Conservation (phyloP, 2,329 filamentous ascomycete genomes). For the Decorospora gaudefroyi region DNA sequence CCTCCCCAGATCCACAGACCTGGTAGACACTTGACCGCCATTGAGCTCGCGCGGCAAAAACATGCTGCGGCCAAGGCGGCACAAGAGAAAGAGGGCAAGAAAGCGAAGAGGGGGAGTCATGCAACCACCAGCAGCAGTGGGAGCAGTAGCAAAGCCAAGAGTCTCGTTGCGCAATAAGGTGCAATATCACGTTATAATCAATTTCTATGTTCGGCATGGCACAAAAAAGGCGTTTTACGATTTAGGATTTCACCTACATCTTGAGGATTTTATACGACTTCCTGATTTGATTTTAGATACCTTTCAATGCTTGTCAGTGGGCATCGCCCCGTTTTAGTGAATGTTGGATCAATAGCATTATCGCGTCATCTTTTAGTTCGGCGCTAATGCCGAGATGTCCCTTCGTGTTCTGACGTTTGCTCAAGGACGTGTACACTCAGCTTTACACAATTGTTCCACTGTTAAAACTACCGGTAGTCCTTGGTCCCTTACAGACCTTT, state of each 20-base stretch:
- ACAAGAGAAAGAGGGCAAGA: slow-evolving; percentile 39
- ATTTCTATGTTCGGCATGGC: slow-evolving; percentile 23
- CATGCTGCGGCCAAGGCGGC: slow-evolving; percentile 55
- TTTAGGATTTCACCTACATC: slow-evolving; percentile 10
- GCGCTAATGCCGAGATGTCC: slow-evolving; percentile 19
- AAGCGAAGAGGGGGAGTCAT: slow-evolving; percentile 25
- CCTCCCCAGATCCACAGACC: slow-evolving; percentile 21
- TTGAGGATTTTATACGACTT: slow-evolving; percentile 8
- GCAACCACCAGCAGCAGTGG: slow-evolving; percentile 22
- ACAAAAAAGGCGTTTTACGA: slow-evolving; percentile 27
- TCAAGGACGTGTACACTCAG: too few species aligned
- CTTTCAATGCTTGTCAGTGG: too few species aligned
- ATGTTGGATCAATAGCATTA: too few species aligned
- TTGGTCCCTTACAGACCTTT: too few species aligned
- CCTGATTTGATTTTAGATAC: slow-evolving; percentile 40
- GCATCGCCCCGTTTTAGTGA: too few species aligned
- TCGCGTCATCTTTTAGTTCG: too few species aligned
- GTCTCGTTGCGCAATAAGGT: slow-evolving; percentile 31
- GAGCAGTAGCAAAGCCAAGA: slow-evolving; percentile 33
- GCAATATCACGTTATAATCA: slow-evolving; percentile 11
- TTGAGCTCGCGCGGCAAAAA: slow-evolving; percentile 63
- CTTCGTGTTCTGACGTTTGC: too few species aligned
- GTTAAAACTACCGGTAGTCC: too few species aligned
- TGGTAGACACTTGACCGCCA: slow-evolving; percentile 42
- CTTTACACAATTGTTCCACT: too few species aligned